Percentiles rank a stretch among this genome's conserved stretches.
These are phyloP conservation scores for Sordaria brevicollis DNA, from an alignment of 495 filamentous ascomycete species.

Conservation along the genomic window DNA sequence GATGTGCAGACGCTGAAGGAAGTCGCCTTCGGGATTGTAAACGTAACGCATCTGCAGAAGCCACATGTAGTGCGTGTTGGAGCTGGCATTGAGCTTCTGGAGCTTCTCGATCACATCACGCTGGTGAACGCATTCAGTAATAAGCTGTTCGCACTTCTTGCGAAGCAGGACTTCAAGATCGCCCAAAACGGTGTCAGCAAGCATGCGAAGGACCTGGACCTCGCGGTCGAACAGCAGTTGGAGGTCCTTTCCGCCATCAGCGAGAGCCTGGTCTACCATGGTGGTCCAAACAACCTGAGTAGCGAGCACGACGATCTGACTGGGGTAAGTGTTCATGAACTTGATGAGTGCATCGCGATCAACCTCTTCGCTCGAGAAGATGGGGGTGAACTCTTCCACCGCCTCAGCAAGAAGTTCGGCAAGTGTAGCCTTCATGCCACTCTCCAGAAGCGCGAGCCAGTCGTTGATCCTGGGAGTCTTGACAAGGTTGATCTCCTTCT, in stretches of 20 bases:
- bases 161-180: conserved; percentile 78
- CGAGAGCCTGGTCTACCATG: conserved; percentile 64
- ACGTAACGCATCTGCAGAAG: conserved; percentile 97
- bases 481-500: conserved; percentile 79
- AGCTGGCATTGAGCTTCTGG: conserved; percentile 58
- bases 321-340: conserved; percentile 74
- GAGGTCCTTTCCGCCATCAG: conserved; percentile 57
- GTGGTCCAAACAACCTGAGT: conserved; percentile 94
- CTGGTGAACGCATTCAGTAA: conserved; percentile 97
- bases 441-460: conserved; percentile 86
- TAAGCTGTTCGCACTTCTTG: conserved; percentile 97
- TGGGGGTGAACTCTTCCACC: conserved; percentile 59
- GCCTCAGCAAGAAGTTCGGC: conserved; percentile 86
- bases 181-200: conserved; percentile 81
- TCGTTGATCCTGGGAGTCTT: conserved; percentile 97
- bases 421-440: conserved; percentile 85
- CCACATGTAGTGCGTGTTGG: conserved; percentile 83
- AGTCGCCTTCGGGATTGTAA: conserved; percentile 71
- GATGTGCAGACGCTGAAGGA: conserved; percentile 73
- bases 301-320: conserved; percentile 90
- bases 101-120: conserved; percentile 83
- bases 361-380: conserved; percentile 57
- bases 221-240: conserved; percentile 60
- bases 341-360: conserved; percentile 57
- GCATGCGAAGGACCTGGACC: conserved; percentile 66